Conservation (phyloP, 257 asterid species). For the Coffea eugenioides region DNA sequence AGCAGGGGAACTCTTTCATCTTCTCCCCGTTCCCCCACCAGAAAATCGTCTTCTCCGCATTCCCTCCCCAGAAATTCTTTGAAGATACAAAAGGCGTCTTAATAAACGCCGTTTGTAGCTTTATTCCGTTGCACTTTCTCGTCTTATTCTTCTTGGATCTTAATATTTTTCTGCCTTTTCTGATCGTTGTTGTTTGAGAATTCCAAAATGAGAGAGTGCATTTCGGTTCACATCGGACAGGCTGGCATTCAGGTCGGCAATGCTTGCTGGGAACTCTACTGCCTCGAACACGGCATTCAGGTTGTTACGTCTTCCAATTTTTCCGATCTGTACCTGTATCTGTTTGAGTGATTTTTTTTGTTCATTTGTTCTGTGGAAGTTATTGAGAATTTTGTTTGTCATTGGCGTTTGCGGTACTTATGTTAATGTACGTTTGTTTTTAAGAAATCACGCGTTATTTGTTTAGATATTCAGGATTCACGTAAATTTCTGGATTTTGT, state of each 20-base stretch:
- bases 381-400: not conserved
- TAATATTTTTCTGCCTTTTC: not conserved
- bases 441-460: not conserved
- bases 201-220: conserved; percentile 39
- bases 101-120: conserved; percentile 19
- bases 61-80: too few relatives aligned
- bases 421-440: not conserved
- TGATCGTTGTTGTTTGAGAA: not conserved
- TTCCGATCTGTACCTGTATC: not conserved
- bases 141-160: not conserved
- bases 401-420: not conserved
- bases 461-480: too few relatives aligned
- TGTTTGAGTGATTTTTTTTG: too few relatives aligned
- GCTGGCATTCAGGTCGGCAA: conserved; percentile 48
- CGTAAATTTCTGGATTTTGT: not conserved
- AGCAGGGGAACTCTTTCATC: not conserved
- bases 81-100: conserved; percentile 24
- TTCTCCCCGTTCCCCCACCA: not conserved
- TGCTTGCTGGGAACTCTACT: conserved; percentile 45
- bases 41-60: too few relatives aligned
- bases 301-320: not conserved
- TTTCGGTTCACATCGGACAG: conserved; percentile 45
- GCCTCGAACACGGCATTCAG: conserved; percentile 42
- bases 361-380: too few relatives aligned
- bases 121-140: not conserved